Evolutionary conservation across 2,329 filamentous ascomycete species (phyloP), one percentile per base, ranked within the genome.

Genomic region (Ceratocystis destructans): DNA sequence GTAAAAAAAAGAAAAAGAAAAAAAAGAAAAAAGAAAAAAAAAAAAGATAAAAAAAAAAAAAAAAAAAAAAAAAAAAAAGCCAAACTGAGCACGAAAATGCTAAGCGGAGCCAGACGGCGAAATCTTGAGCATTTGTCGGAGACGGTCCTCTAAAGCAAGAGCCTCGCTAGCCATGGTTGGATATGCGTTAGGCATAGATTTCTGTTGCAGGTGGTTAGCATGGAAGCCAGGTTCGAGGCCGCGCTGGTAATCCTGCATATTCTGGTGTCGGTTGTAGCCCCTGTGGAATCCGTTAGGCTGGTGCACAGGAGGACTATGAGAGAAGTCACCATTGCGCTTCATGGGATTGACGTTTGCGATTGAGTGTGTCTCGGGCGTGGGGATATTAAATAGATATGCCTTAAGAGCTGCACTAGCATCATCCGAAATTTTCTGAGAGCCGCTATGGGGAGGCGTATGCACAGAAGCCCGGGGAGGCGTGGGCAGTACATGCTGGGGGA

Each of bases 371-470:
- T 65, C 64, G 6, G 64, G 64, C 15, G 61, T 64, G 6, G 64
- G 64, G 31, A 67, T 25, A 48, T 78, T 76, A 62, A 83, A 83
- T 0, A 85, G 73, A 70, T 82, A 84, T 59, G 77, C 79, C 72
- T 85, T 86, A 28, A 85, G 72, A 61, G 81, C 81, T 69, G 84
- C 81, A 4, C 75, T 71, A 22, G 74, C 72, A 66, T 77, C 75
- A 37, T 73, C 73, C 25, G 69, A 69, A n/a, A 67, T 66, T 25
- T 65, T 28, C 4, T 25, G 57, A 31, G 37, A 17, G 15, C 37
- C 10, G 10, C 20, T 46, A 41, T 46, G 55, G 17, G 66, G 66
- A 65, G 62, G 62, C 44, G 66, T 67, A 4, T 67, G 66, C 17
- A 67, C 12, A 37, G 46, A 37, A 20, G 53, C 64, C 25, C 64